These are phyloP conservation scores for Solidago caesia DNA, from an alignment of 129 eudicot species.

Conservation along the genomic window DNA sequence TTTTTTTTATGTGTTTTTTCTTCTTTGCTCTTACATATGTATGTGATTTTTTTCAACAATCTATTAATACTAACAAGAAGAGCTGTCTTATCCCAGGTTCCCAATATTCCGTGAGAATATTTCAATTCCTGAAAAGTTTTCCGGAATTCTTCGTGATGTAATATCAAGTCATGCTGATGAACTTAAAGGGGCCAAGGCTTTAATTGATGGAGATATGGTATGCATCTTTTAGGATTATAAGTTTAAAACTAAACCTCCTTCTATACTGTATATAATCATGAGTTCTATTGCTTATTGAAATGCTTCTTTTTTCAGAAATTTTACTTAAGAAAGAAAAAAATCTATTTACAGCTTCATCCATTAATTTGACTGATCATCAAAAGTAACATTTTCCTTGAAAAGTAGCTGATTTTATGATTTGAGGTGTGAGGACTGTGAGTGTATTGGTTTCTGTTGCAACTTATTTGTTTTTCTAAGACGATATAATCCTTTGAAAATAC, in stretches of 20 bases:
- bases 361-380: no score
- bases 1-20: neutral
- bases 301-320: neutral
- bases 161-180: slow-evolving; percentile 67
- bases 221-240: slow-evolving; percentile 19
- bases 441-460: no score
- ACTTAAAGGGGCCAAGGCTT: slow-evolving; percentile 65
- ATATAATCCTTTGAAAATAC: no score
- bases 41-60: neutral
- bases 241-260: slow-evolving; percentile 2
- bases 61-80: slow-evolving; percentile 6
- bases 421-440: no score
- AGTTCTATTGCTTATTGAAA: neutral
- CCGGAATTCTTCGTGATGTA: slow-evolving; percentile 60
- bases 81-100: slow-evolving; percentile 45
- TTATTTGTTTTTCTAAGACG: no score
- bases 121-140: slow-evolving; percentile 45
- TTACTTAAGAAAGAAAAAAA: neutral
- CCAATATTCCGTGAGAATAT: slow-evolving; percentile 56
- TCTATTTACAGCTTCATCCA: neutral
- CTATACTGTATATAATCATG: neutral
- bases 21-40: neutral
- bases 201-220: slow-evolving; percentile 83
- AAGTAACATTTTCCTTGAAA: no score
- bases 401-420: no score